Conservation (phyloP, 2,329 filamentous ascomycete genomes). For the Cercospora zeae-maydis region DNA sequence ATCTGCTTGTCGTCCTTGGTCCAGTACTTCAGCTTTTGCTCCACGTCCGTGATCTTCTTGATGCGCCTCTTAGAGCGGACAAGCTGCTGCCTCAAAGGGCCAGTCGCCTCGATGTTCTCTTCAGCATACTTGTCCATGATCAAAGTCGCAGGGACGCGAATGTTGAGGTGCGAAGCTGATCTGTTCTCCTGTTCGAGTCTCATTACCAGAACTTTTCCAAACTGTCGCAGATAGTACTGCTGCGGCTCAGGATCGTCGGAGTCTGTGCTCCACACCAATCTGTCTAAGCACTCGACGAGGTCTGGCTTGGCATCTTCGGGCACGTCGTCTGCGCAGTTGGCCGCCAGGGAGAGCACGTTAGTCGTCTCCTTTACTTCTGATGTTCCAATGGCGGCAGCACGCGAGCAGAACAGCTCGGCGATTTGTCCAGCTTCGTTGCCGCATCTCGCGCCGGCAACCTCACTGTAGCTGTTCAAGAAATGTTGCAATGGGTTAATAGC, state of each 20-base stretch:
- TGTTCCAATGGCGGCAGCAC: conserved; percentile 23
- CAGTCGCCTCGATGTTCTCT: conserved; percentile 47
- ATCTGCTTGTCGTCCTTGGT: conserved; percentile 31
- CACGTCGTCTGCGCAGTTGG: conserved; percentile 1
- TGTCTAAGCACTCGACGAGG: conserved; percentile 31
- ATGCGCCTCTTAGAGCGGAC: conserved; percentile 32
- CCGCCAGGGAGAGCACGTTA: neutral
- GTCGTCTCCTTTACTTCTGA: neutral
- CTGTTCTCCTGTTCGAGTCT: conserved; percentile 38
- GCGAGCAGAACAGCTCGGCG: conserved; percentile 29
- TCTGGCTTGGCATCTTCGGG: conserved; percentile 12
- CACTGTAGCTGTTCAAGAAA: conserved; percentile 28
- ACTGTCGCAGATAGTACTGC: conserved; percentile 41
- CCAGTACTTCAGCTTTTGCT: conserved; percentile 39
- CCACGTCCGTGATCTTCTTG: conserved; percentile 35
- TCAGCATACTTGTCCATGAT: conserved; percentile 60
- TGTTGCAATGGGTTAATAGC: conserved; percentile 20
- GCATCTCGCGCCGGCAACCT: conserved; percentile 13
- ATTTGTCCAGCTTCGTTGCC: conserved; percentile 16
- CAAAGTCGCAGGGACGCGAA: conserved; percentile 53
- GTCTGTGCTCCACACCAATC: conserved; percentile 33
- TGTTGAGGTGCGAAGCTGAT: conserved; percentile 37
- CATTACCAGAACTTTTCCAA: conserved; percentile 57
- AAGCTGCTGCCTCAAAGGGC: conserved; percentile 46
- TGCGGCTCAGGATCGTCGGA: conserved; percentile 22